Base-by-base conservation (phyloP, 805 yeast genomes). In the Cyberlindnera mrakii region DNA sequence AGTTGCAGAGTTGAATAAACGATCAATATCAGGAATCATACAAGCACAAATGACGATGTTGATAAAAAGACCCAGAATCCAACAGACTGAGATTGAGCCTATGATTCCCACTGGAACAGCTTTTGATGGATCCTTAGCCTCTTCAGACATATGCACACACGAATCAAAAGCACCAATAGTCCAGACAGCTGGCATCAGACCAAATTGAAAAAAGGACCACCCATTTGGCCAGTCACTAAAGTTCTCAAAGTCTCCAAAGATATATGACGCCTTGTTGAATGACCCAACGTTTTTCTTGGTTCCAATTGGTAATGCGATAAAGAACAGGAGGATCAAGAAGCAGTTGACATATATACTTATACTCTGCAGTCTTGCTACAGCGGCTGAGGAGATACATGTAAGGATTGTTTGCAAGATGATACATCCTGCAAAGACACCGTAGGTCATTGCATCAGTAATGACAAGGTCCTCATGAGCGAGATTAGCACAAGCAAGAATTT, bases 161-260 rank as follows among this genome's bases (percentile, higher is more conserved):
- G 84, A 75, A 58, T 82, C 89, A 59, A 80, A 81, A 0, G 85
- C 81, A 25, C 85, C 85, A 60, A 82, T 80, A 17, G 87, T 80
- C 90, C 91, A 83, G 47, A 82, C 74, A 3, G 81, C 78, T 0
- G 87, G 79, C 75, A 78, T 72, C 71, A 79, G 74, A 11, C 74
- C 67, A 41, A 60, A 63, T 52, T 78, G 65, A 42, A 72, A 56
- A 50, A 68, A 55, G 66, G 77, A 68, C 80, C 82, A 78, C 29
- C 85, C 85, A 32, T 59, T 62, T 10, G 79, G 71, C 80, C 85
- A 81, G 25, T 67, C 70, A 17, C 77, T 66, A 38, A 57, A 58
- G 55, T 77, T 78, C 27, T 71, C 65, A 40, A 72, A 66, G 37
- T 70, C 59, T 14, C 78, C 77, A 55, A 80, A 81, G 33, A 81